These are phyloP conservation scores for Aspergillus olivimuriae DNA, from an alignment of 495 filamentous ascomycete species.

Conservation along the genomic window DNA sequence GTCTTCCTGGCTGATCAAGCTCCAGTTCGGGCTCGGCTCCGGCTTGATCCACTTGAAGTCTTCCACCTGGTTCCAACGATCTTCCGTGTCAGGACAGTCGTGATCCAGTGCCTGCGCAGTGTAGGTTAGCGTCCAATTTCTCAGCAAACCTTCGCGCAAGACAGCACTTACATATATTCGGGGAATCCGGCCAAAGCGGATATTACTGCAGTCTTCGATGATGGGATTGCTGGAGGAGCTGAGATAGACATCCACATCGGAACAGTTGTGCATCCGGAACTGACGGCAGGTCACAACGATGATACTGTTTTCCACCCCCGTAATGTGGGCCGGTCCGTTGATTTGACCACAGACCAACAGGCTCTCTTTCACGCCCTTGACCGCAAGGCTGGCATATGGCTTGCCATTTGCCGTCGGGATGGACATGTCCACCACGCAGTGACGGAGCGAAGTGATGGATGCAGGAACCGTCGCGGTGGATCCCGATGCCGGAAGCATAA, in stretches of 20 bases:
- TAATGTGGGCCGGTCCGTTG: conserved; percentile 75
- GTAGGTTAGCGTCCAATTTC: background rate
- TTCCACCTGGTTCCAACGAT: conserved; percentile 84
- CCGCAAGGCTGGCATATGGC: conserved; percentile 66
- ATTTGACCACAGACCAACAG: conserved; percentile 73
- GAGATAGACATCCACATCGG: conserved; percentile 74
- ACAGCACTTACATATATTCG: conserved; percentile 53
- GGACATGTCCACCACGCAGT: conserved; percentile 75
- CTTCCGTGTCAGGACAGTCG: conserved; percentile 36
- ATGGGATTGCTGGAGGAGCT: conserved; percentile 79
- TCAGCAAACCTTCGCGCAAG: background rate
- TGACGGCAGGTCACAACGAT: conserved; percentile 74
- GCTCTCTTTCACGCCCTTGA: conserved; percentile 62
- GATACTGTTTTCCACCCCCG: conserved; percentile 62
- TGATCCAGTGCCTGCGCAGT: conserved; percentile 28
- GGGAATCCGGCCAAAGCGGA: conserved; percentile 75
- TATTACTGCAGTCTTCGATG: conserved; percentile 76
- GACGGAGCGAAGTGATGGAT: conserved; percentile 61
- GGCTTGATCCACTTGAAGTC: conserved; percentile 96
- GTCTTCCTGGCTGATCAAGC: conserved; percentile 53
- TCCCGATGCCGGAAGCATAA: conserved; percentile 62
- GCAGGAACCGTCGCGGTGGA: conserved; percentile 62
- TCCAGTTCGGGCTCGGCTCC: conserved; percentile 86
- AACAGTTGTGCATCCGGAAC: conserved; percentile 84
- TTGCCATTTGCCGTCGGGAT: conserved; percentile 52